Percentiles rank a stretch among this genome's conserved stretches.
Evolutionary conservation across 208 protist species (phyloP).

Genomic region (Leishmania aethiopica): DNA sequence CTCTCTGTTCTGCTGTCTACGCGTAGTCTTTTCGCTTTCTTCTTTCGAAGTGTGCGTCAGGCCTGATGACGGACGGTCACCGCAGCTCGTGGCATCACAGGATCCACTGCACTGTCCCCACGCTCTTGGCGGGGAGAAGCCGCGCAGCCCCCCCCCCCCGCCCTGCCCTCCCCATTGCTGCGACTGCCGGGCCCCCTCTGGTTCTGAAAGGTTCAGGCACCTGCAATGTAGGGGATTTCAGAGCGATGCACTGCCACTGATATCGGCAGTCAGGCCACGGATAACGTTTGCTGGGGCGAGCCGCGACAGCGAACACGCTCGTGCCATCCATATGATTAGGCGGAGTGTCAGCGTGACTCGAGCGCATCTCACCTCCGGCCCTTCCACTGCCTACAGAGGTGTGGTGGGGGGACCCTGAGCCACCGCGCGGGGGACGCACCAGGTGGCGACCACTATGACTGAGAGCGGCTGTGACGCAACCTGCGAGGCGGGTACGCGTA

Average conservation of each 20-base stretch:
- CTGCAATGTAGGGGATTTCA: not conserved
- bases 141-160: not conserved
- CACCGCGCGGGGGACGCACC: not conserved
- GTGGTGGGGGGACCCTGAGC: not conserved
- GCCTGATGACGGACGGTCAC: not conserved
- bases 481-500: not conserved
- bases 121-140: not conserved
- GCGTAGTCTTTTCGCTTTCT: not conserved
- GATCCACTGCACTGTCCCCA: not conserved
- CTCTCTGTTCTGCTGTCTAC: not conserved
- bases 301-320: not conserved
- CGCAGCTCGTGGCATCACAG: not conserved
- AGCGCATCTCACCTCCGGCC: not conserved
- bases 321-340: not conserved
- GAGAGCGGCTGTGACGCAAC: not conserved
- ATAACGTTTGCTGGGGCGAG: too few species aligned
- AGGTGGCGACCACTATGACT: not conserved
- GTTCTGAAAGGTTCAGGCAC: not conserved
- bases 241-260: not conserved
- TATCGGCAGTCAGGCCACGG: not conserved
- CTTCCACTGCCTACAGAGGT: not conserved
- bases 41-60: not conserved
- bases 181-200: not conserved
- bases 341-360: not conserved
- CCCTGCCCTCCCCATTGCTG: too few species aligned